A percentile compares a stretch with the other conserved stretches of the same genome.
phyloP scores from a whole-genome alignment of 495 filamentous ascomycete genomes.

The Aspergillus kassunensis region DNA sequence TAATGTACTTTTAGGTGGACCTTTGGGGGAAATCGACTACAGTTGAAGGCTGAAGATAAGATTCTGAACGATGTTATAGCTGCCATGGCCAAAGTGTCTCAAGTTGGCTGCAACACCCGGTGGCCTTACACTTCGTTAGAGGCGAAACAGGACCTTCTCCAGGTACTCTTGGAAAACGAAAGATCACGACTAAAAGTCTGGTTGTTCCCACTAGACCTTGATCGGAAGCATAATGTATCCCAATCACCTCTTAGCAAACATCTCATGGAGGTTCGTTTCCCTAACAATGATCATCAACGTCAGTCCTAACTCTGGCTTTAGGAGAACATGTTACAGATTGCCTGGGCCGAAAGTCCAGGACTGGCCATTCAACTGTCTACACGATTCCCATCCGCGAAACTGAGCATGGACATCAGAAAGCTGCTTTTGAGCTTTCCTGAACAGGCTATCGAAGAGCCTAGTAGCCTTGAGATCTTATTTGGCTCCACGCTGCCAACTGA shows the following conservation, averaged over 20 bases:
- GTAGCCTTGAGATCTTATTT: conserved; percentile 77
- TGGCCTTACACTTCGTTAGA: conserved; percentile 61
- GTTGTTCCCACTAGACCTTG: conserved; percentile 77
- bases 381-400: conserved; percentile 70
- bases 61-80: conserved; percentile 72
- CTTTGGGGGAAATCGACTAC: conserved; percentile 88
- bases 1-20: conserved; percentile 61
- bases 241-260: conserved; percentile 30
- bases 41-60: conserved; percentile 86
- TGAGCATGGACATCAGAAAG: conserved; percentile 71
- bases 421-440: conserved; percentile 77
- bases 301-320: conserved; percentile 20
- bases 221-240: conserved; percentile 52
- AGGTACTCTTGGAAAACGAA: conserved; percentile 79
- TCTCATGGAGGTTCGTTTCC: conserved; percentile 27
- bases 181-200: conserved; percentile 79
- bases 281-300: not conserved
- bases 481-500: conserved; percentile 70
- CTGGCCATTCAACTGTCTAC: conserved; percentile 77
- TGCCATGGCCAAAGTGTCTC: conserved; percentile 52
- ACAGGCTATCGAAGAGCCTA: conserved; percentile 71
- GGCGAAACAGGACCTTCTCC: conserved; percentile 76
- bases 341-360: conserved; percentile 79
- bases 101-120: conserved; percentile 51
- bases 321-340: conserved; percentile 63